phyloP scores from a whole-genome alignment of 352 stramenopile species.

The Phytophthora quininea region DNA sequence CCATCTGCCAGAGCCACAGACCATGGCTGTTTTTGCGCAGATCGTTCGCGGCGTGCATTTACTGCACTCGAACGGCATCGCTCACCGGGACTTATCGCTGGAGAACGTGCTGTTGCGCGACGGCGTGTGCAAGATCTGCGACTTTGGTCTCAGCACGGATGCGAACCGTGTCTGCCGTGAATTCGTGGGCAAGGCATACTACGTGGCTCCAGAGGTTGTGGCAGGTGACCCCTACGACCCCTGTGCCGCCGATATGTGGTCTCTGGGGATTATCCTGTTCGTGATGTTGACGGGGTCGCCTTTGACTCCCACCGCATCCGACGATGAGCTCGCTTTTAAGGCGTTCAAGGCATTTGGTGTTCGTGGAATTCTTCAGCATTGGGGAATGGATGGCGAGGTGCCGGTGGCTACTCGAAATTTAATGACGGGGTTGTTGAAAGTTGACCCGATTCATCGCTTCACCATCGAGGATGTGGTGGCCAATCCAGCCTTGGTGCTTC shows the following conservation, averaged over 20 bases:
- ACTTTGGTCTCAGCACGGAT: conserved; percentile 50
- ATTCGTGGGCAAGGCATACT: conserved; percentile 29
- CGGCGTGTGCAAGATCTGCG: conserved; percentile 41
- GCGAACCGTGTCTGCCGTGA: conserved; percentile 16
- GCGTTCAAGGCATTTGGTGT: conserved; percentile 39
- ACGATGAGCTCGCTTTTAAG: conserved; percentile 31
- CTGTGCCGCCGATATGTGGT: no score
- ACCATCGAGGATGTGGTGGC: conserved; percentile 29
- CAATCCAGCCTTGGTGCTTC: conserved; percentile 7
- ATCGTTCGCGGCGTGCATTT: conserved; percentile 44
- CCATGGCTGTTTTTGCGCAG: conserved; percentile 43
- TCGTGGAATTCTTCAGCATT: conserved; percentile 44
- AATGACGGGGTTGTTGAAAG: conserved; percentile 32
- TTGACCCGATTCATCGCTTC: conserved; percentile 34
- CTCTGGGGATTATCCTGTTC: no score
- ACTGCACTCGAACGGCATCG: conserved; percentile 50
- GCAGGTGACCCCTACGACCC: no score
- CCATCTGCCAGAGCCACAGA: conserved; percentile 20
- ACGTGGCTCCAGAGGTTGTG: not conserved
- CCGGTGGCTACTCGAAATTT: conserved; percentile 22
- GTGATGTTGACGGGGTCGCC: conserved; percentile 33
- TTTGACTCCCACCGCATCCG: conserved; percentile 11
- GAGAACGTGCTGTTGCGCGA: conserved; percentile 62
- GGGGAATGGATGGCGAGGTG: conserved; percentile 32
- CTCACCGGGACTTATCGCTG: conserved; percentile 61